Conservation (phyloP, 257 asterid genomes). For the Solanum tarapatanum region DNA sequence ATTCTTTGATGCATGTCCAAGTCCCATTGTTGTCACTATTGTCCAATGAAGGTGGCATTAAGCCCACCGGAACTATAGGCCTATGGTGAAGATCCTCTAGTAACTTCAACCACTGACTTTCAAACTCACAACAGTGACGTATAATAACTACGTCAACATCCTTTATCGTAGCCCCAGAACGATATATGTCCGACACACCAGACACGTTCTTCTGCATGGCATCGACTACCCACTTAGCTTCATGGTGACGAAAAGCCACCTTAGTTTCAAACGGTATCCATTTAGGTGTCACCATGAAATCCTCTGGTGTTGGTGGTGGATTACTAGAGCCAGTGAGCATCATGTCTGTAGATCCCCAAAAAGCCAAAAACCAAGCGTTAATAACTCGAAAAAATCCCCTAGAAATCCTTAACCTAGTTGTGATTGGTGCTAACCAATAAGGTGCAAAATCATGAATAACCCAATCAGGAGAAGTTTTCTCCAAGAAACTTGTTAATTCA, state of each 20-base stretch:
- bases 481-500: constrained; percentile 5
- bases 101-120: constrained; percentile 16
- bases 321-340: constrained; percentile 1
- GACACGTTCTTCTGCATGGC: neutral
- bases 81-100: constrained; percentile 8
- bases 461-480: constrained; percentile 21
- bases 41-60: constrained; percentile 1
- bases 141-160: constrained; percentile 3
- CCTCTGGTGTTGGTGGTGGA: constrained; percentile 6
- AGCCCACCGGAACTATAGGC: constrained; percentile 16
- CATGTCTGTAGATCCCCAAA: neutral
- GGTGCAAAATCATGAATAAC: constrained; percentile 17
- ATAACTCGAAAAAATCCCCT: constrained; percentile 3
- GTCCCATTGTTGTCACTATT: neutral
- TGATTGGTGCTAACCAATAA: constrained; percentile 16
- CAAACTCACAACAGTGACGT: constrained; percentile 7
- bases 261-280: constrained; percentile 26
- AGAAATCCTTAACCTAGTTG: constrained; percentile 7
- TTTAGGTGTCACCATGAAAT: constrained; percentile 1
- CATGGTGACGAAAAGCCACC: constrained; percentile 8
- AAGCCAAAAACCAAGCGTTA: constrained; percentile 1
- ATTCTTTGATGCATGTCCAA: constrained; percentile 2
- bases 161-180: neutral
- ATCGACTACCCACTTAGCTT: neutral
- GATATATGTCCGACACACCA: neutral